Evolutionary conservation across 192 early-diverging fungal species (phyloP).

Genomic region (Rhizophlyctis rosea): DNA sequence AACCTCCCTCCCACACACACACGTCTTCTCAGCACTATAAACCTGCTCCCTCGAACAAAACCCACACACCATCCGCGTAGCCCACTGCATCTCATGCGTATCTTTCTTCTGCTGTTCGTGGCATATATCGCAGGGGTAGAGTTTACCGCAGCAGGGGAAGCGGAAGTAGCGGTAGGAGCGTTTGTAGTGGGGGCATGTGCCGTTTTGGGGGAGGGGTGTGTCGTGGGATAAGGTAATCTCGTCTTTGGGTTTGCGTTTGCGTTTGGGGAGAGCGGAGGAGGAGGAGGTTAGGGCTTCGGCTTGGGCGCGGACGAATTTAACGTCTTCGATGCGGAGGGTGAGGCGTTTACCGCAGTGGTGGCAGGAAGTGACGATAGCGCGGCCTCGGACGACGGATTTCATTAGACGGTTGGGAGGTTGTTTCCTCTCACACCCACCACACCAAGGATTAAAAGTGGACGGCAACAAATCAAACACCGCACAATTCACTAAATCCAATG

Average conservation of each 20-base stretch:
- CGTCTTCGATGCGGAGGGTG: constrained; percentile 45
- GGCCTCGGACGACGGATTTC: constrained; percentile 22
- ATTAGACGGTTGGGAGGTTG: constrained; percentile 20
- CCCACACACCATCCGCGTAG: constrained; percentile 81
- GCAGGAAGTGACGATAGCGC: constrained; percentile 26
- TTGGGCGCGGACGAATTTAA: constrained; percentile 45
- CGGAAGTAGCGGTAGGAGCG: constrained; percentile 88
- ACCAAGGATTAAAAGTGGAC: constrained; percentile 65
- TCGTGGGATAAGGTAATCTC: constrained; percentile 67
- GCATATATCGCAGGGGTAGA: constrained; percentile 81
- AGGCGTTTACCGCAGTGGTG: constrained; percentile 34
- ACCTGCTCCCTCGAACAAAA: constrained; percentile 77
- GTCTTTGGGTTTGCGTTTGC: constrained; percentile 51
- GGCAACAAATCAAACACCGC: constrained; percentile 71
- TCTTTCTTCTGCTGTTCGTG: constrained; percentile 69
- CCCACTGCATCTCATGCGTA: constrained; percentile 65
- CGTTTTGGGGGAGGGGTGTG: constrained; percentile 70
- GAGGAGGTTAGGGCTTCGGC: neutral
- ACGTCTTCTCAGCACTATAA: constrained; percentile 42
- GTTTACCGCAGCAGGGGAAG: constrained; percentile 85
- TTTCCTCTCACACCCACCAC: constrained; percentile 59
- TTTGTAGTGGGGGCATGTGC: constrained; percentile 81
- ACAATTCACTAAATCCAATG: constrained; percentile 70
- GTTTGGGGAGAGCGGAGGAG: constrained; percentile 30
- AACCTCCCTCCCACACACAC: constrained; percentile 69